Conservation (phyloP, 1,139 yeast species). For the Suhomyces coccinellae region DNA sequence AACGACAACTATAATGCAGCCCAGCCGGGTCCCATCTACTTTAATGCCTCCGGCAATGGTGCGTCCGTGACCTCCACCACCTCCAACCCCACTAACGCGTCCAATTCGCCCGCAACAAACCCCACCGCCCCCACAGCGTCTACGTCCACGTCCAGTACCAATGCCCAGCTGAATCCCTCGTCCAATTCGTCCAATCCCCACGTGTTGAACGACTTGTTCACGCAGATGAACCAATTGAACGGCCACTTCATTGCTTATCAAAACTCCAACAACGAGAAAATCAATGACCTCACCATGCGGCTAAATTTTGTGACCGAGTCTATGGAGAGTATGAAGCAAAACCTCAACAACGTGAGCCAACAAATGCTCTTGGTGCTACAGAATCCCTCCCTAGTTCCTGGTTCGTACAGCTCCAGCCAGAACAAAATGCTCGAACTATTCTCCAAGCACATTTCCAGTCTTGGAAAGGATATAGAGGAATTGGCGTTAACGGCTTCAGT, state of each 20-base stretch:
- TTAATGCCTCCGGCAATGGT: constrained; percentile 7
- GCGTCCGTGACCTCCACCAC: constrained; percentile 2
- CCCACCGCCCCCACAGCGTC: constrained; percentile 4
- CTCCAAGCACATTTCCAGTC: constrained; percentile 24
- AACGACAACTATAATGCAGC: constrained; percentile 16
- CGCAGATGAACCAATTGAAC: constrained; percentile 18
- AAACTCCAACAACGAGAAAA: constrained; percentile 22
- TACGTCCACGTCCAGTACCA: constrained; percentile 2
- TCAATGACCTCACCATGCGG: constrained; percentile 27
- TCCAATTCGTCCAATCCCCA: constrained; percentile 3
- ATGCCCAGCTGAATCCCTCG: constrained; percentile 1
- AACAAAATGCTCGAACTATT: constrained; percentile 22
- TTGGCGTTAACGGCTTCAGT: constrained; percentile 9
- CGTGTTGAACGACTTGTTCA: constrained; percentile 12
- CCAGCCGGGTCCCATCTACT: constrained; percentile 15
- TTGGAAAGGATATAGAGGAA: constrained; percentile 30
- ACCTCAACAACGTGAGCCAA: constrained; percentile 15
- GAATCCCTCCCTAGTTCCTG: constrained; percentile 8
- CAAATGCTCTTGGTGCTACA: constrained; percentile 16
- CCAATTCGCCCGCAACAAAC: constrained; percentile 6
- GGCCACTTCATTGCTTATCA: constrained; percentile 23
- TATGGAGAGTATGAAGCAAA: constrained; percentile 18
- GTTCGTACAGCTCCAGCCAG: constrained; percentile 8
- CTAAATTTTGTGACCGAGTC: constrained; percentile 29
- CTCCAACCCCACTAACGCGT: constrained; percentile 6